These are phyloP conservation scores for Wickerhamiella allomyrinae DNA, from an alignment of 805 yeast species.

Conservation along the genomic window DNA sequence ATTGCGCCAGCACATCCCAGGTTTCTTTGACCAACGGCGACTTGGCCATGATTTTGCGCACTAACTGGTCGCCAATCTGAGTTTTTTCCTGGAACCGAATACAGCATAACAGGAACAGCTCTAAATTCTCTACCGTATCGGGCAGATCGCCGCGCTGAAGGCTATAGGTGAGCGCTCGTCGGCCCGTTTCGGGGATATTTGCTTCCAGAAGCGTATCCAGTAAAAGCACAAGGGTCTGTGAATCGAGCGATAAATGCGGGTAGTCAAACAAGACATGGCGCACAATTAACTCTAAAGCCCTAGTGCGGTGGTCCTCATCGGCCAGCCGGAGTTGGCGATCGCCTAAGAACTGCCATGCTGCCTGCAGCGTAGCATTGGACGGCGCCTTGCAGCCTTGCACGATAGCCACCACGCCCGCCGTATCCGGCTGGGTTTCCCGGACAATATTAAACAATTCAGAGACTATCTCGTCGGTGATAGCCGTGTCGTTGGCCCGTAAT, in stretches of 20 bases:
- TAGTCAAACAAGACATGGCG: slow-evolving; percentile 7
- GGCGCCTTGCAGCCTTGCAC: slow-evolving; percentile 1
- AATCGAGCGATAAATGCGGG: slow-evolving; percentile 10
- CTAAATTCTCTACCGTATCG: slow-evolving; percentile 15
- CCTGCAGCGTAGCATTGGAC: not conserved
- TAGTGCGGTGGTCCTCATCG: not conserved
- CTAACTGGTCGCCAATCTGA: slow-evolving; percentile 6
- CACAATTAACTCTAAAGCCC: slow-evolving; percentile 6
- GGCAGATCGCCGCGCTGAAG: slow-evolving; percentile 4
- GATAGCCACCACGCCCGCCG: slow-evolving; percentile 4
- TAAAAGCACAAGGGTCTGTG: slow-evolving; percentile 9
- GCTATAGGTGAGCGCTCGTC: slow-evolving; percentile 9
- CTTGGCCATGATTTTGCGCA: slow-evolving; percentile 7
- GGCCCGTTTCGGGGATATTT: slow-evolving; percentile 7
- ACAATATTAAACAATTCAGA: slow-evolving; percentile 6
- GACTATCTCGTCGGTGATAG: slow-evolving; percentile 6
- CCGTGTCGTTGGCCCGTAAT: slow-evolving; percentile 6
- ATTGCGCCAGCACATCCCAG: slow-evolving; percentile 26
- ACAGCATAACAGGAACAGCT: slow-evolving; percentile 19
- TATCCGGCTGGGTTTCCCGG: slow-evolving; percentile 3
- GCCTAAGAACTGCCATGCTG: slow-evolving; percentile 3
- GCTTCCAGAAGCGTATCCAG: slow-evolving; percentile 16
- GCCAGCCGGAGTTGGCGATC: not conserved
- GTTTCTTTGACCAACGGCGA: slow-evolving; percentile 20
- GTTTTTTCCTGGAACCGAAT: slow-evolving; percentile 18